Evolutionary conservation across 768 basidiomycete species (phyloP), one percentile per base, ranked within the genome.

Genomic region (Pleurotus citrinopileatus): DNA sequence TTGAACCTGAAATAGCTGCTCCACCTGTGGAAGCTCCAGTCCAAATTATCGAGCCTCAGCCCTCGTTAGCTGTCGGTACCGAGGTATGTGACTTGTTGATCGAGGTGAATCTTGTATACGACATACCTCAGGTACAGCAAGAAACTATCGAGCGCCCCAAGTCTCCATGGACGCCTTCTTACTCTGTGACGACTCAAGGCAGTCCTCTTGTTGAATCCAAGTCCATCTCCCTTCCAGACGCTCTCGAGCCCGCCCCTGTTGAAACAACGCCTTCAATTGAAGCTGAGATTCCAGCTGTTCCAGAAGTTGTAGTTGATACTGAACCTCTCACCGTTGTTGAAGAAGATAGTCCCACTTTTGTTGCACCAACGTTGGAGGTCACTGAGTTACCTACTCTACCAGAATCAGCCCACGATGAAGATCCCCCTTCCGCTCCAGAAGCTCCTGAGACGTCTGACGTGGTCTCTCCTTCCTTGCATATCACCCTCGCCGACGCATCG

Each of bases 161-260:
- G 22, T 56, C 54, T 22, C 53, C 58, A 26, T 61, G 60, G 63
- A 55, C 63, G 19, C 58, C 63, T 10, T 64, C 63, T 5, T 63
- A 63, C 44, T 64, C 63, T 3, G 63, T 64, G 23, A 56, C 55
- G 8, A 54, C 53, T 7, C 63, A 64, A 53, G 63, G 63, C 38
- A 56, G 51, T 19, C 34, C 55, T 9, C 27, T 38, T 53, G 32
- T 52, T 63, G 27, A 37, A 37, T 26, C 25, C 23, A 26, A 42
- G 25, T 15, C 23, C 10, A 2, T 42, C 26, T 13, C 52, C 26
- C 40, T 38, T 28, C 52, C n/a, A 15, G 38, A 22, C 13, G 23
- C 36, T 9, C 19, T 22, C 22, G 44, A 17, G 27, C 10, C 27
- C n/a, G 42, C 19, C 32, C 12, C 47, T n/a, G 38, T 15, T 40